These are phyloP conservation scores for Phytophthora rubi DNA, from an alignment of 352 stramenopile genomes.

Conservation along the genomic window DNA sequence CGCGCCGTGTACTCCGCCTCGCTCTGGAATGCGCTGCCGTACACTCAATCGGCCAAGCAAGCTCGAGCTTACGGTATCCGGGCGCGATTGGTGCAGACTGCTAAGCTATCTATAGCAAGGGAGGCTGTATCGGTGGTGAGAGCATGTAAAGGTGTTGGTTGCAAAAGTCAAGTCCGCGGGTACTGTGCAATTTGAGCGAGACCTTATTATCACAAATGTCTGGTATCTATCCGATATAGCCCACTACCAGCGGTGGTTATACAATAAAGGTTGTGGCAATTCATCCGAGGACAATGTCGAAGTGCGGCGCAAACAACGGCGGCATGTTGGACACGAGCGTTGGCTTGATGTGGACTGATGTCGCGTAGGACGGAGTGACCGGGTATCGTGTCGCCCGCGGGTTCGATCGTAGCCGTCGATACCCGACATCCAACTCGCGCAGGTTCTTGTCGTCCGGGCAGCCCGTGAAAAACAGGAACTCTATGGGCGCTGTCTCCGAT, in stretches of 20 bases:
- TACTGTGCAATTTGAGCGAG: too few relatives aligned
- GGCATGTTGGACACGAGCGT: slow-evolving; percentile 57
- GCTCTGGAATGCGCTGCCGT: slow-evolving; percentile 7
- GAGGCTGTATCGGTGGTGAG: too few relatives aligned
- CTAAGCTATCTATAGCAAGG: neutral
- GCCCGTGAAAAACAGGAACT: slow-evolving; percentile 69
- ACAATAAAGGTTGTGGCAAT: neutral
- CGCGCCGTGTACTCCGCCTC: neutral
- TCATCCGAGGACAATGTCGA: slow-evolving; percentile 26
- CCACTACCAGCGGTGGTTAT: too few relatives aligned
- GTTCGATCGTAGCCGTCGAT: slow-evolving; percentile 23
- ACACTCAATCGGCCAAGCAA: neutral
- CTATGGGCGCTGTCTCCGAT: slow-evolving; percentile 29
- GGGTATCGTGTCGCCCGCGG: slow-evolving; percentile 12
- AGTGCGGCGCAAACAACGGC: slow-evolving; percentile 43
- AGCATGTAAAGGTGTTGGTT: too few relatives aligned
- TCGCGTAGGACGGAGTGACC: slow-evolving; percentile 25
- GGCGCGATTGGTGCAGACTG: neutral
- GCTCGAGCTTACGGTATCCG: neutral
- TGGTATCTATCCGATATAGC: too few relatives aligned
- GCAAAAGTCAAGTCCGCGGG: too few relatives aligned
- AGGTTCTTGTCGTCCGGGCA: slow-evolving; percentile 46
- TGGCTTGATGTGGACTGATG: slow-evolving; percentile 43
- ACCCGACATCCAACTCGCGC: slow-evolving; percentile 38
- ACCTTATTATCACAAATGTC: too few relatives aligned